phyloP scores from a whole-genome alignment of 768 basidiomycete species.

The Lactarius psammicola region DNA sequence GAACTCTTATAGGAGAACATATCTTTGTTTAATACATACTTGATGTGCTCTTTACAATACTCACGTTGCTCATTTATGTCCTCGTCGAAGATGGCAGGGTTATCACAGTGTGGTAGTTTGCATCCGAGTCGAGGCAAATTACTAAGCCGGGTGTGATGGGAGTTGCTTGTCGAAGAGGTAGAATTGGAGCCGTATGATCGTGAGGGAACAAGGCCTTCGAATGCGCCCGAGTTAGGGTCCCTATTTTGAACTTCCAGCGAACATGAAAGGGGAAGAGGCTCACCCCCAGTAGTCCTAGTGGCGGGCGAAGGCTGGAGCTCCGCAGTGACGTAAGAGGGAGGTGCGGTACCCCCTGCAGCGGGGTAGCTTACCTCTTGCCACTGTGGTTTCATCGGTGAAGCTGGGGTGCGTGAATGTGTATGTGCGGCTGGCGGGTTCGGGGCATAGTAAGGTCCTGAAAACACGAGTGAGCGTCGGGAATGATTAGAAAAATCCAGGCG shows the following conservation, averaged over 20 bases:
- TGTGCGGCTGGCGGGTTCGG: background rate
- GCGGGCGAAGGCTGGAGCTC: background rate
- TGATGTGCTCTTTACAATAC: conserved; percentile 4
- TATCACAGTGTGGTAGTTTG: background rate
- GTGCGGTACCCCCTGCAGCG: background rate
- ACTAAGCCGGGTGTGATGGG: no score
- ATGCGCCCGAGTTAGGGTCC: background rate
- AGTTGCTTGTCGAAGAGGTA: no score
- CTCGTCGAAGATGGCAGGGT: background rate
- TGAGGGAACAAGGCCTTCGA: background rate
- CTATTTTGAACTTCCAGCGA: background rate
- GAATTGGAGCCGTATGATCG: background rate
- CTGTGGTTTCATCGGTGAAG: background rate
- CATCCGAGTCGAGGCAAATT: background rate
- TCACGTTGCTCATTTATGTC: conserved; percentile 6
- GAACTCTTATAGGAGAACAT: background rate
- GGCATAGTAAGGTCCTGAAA: background rate
- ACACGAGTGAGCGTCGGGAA: background rate
- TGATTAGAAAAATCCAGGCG: background rate
- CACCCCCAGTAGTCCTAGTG: background rate
- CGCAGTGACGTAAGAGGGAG: background rate
- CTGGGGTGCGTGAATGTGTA: background rate
- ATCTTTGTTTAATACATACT: conserved; percentile 8
- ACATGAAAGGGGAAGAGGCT: background rate
- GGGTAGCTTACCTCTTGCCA: background rate